Evolutionary conservation across 352 stramenopile genomes (phyloP).

Genomic region (Pythium dissimile): DNA sequence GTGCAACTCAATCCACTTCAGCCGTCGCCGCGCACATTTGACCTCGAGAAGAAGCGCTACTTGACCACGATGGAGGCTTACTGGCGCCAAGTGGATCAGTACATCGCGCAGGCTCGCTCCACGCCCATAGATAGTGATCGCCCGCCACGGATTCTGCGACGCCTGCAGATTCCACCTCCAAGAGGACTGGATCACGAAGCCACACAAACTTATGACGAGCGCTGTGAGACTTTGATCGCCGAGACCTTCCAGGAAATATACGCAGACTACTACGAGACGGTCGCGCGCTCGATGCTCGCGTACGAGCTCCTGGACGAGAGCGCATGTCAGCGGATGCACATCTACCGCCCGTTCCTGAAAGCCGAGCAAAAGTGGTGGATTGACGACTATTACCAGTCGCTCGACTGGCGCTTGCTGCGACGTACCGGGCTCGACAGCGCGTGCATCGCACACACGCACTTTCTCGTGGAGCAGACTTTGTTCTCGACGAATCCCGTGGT

Average conservation of each 20-base stretch:
- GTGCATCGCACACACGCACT: slow-evolving; percentile 36
- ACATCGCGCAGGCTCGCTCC: slow-evolving; percentile 39
- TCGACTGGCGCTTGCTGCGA: slow-evolving; percentile 78
- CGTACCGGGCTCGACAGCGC: slow-evolving; percentile 65
- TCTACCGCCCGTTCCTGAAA: slow-evolving; percentile 77
- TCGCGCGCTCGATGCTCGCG: slow-evolving; percentile 79
- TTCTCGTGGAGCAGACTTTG: slow-evolving; percentile 45
- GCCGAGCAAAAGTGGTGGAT: slow-evolving; percentile 87
- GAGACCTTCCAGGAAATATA: slow-evolving; percentile 79
- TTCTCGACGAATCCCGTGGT: slow-evolving; percentile 81
- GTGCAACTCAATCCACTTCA: slow-evolving; percentile 47
- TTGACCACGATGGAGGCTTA: slow-evolving; percentile 82
- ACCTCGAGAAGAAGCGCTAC: slow-evolving; percentile 73
- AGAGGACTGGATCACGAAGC: slow-evolving; percentile 36
- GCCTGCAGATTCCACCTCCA: slow-evolving; percentile 67
- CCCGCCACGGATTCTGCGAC: slow-evolving; percentile 56
- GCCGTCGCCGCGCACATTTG: slow-evolving; percentile 62
- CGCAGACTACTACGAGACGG: slow-evolving; percentile 68
- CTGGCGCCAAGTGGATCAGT: slow-evolving; percentile 75
- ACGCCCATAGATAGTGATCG: slow-evolving; percentile 63
- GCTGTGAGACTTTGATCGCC: slow-evolving; percentile 65
- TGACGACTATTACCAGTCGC: slow-evolving; percentile 63
- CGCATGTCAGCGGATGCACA: slow-evolving; percentile 66
- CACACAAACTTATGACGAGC: slow-evolving; percentile 52
- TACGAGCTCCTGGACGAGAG: slow-evolving; percentile 86